Conservation (phyloP, 2,329 filamentous ascomycete species). For the Colletotrichum melonis region DNA sequence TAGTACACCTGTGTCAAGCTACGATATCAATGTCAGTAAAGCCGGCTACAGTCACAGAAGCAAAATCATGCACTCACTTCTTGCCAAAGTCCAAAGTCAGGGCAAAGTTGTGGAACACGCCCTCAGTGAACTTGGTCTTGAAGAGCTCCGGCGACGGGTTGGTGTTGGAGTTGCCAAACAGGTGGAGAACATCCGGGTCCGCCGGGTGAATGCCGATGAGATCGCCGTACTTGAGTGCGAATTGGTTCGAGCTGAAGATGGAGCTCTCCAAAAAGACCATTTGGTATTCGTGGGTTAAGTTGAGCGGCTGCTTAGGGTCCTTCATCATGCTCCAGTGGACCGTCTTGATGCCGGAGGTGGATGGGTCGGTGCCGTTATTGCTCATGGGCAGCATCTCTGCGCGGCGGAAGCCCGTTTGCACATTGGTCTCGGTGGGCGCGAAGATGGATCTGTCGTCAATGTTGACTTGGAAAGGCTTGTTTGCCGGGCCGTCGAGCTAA, state of each 20-base stretch:
- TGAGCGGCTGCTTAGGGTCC: conserved; percentile 62
- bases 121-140: conserved; percentile 58
- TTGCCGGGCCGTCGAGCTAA: conserved; percentile 55
- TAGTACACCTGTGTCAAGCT: conserved; percentile 69
- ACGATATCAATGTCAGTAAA: background rate
- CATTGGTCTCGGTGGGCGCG: conserved; percentile 55
- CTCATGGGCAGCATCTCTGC: conserved; percentile 64
- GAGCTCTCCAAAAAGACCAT: conserved; percentile 61
- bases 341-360: conserved; percentile 67
- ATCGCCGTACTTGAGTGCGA: conserved; percentile 66
- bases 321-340: conserved; percentile 70
- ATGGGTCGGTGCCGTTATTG: conserved; percentile 61
- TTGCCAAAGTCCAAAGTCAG: conserved; percentile 66
- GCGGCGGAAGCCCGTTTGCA: conserved; percentile 70
- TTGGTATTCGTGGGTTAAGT: conserved; percentile 71
- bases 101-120: conserved; percentile 71
- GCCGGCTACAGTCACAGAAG: accelerated
- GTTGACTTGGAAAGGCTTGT: conserved; percentile 62
- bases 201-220: conserved; percentile 53
- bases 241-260: conserved; percentile 61
- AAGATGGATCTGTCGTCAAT: conserved; percentile 71
- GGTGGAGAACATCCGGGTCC: conserved; percentile 54
- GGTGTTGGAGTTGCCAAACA: conserved; percentile 60
- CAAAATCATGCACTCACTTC: conserved; percentile 53
- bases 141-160: conserved; percentile 58